These are phyloP conservation scores for Laguncularia racemosa DNA, from an alignment of 345 rosid species.

Conservation along the genomic window DNA sequence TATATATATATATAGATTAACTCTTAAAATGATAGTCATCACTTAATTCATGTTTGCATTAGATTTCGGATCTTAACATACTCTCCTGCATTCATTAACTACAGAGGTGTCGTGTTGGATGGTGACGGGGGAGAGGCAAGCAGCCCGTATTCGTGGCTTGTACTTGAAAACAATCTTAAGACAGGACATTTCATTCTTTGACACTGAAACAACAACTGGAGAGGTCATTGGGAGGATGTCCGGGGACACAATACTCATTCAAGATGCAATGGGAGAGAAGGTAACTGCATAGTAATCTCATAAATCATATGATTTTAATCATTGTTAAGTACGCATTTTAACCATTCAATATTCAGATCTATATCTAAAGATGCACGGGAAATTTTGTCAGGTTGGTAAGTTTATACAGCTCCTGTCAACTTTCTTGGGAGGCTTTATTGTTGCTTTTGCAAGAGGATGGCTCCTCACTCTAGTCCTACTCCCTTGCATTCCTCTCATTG, in stretches of 20 bases:
- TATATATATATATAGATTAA: no score
- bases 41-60: background rate
- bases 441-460: conserved; percentile 64
- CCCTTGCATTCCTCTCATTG: conserved; percentile 56
- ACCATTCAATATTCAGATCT: no score
- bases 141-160: conserved; percentile 61
- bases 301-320: background rate
- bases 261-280: conserved; percentile 96
- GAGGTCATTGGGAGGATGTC: conserved; percentile 93
- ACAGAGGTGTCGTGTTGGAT: conserved; percentile 91
- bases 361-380: background rate
- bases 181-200: conserved; percentile 80
- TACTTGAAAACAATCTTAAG: conserved; percentile 74
- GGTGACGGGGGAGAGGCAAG: conserved; percentile 84
- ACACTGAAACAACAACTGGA: conserved; percentile 81
- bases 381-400: conserved; percentile 58
- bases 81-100: conserved; percentile 1
- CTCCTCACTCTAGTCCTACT: conserved; percentile 42
- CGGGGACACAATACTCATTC: conserved; percentile 83
- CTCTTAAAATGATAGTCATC: background rate
- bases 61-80: background rate
- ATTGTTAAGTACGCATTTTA: no score
- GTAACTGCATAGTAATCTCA: conserved; percentile 11
- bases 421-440: conserved; percentile 55
- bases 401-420: conserved; percentile 52